Base-by-base conservation (phyloP, 2,329 filamentous ascomycete genomes). In the Orbilia javanica region DNA sequence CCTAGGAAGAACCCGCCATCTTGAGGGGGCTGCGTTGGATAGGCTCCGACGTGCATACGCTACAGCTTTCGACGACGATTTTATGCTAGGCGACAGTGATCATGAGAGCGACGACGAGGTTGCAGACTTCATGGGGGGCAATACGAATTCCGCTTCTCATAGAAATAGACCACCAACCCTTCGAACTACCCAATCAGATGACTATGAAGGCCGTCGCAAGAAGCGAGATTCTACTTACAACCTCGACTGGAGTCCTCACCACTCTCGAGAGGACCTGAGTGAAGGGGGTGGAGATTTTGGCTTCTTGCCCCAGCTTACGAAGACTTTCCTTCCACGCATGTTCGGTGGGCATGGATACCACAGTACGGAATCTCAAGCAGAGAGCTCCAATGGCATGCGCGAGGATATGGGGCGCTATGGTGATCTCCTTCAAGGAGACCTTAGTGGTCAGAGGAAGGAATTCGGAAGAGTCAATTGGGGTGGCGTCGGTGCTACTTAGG, bases 351-450 rank as follows among this genome's bases (percentile, higher is more conserved):
- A n/a, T 39, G 36, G 36, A 15, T 48, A 65, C 50, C 25, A 46
- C 11, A 55, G 69, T 20, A 50, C 39, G 10, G 66, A 77, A 15
- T 18, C 60, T 5, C 36, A 42, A 15, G 63, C 60, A 20, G 72
- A 76, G 4, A 36, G 22, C n/a, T 48, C 55, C 22, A 57, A 55
- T 27, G 64, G 64, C 18, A 25, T 68, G 34, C 50, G 64, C 13
- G 73, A 77, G 15, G 73, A 71, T 25, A 60, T 77, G 34, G 73
- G 73, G 2, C 66, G 73, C n/a, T 77, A 77, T 29, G 73, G 73
- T 6, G 73, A 77, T 39, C 66, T 77, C 11, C 52, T 77, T 22
- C 60, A 77, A 36, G 73, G 73, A 18, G 73, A 77, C 36, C 50
- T 70, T 15, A 71, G 50, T 44, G 36, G 73, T 20, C 36, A 52